Evolutionary conservation across 306 rosid genomes (phyloP), one percentile per base, ranked within the genome.

Genomic region (Medicago ruthenica): DNA sequence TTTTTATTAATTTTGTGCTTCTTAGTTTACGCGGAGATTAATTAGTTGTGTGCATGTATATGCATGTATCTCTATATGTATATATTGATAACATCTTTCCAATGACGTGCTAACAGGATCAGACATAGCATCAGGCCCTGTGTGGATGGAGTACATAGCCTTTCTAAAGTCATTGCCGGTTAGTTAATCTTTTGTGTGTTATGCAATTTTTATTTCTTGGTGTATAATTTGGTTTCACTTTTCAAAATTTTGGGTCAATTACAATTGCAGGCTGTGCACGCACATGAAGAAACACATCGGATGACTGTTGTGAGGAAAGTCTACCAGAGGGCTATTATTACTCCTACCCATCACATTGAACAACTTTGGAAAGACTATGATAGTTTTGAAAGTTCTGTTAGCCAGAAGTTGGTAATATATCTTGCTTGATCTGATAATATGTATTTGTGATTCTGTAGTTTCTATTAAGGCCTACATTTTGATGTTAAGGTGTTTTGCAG

Each of bases 351-450:
- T 87, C 94, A 94, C 84, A 85, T 89, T 78, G 98, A 94, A 82
- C 97, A 94, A 76, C 89, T 94, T 31, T 94, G 98, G 98, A 92
- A 81, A 83, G 98, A 94, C 13, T 94, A 94, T 70, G 97, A 92
- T 68, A 94, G 80, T 82, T 92, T 92, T 84, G 98, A 94, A 87
- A 94, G 88, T 76, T 94, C 98, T 31, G 97, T 94, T 53, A 92
- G 92, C 80, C 97, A 97, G 60, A 97, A 92, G 83, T 83, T 92
- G 97, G 98, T 90, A 94, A 85, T 64, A 67, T 68, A 45, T 84
- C 75, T 9, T 54, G 59, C 74, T 69, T 72, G 20, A 50, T 78
- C 60, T 83, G 45, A 18, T 57, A 44, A 34, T 76, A 65, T 51
- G 16, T 79, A n/a, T 61, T 67, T 42, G 51, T 61, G 36, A 66